Base-by-base conservation (phyloP, 371 early-diverging fungal species). In the Mucor circinelloides region DNA sequence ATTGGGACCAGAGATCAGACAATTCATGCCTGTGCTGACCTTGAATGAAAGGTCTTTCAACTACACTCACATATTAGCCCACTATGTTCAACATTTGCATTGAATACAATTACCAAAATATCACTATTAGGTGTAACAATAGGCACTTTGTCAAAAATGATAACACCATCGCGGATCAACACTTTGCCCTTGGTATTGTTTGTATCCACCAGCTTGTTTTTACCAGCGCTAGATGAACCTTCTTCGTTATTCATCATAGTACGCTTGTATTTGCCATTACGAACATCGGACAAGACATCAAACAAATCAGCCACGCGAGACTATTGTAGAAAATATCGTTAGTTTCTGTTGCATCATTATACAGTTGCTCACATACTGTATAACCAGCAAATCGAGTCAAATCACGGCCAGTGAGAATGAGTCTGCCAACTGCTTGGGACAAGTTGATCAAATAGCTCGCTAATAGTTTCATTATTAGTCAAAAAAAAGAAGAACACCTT, bases 111-210 rank as follows among this genome's bases (percentile, higher is more conserved):
- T 64, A 95, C 91, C 77, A 97, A 83, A 25, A 96, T 76, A 80
- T 97, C 97, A 46, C 94, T 95, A 75, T 94, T 95, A 55, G 98
- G 98, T 9, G 96, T 94, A 7, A 95, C 89, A 63, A 96, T 92
- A 7, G 97, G 97, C 3, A 96, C 95, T 60, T 92, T 85, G 32
- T 90, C 87, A 77, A 96, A 96, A 66, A 93, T 86, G 67, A 96
- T 94, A 28, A 89, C 89, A 15, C 88, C 87, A 54, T 87, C 84
- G 58, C 84, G 81, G 30, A 87, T 84, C 32, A 90, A 78, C 21
- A 90, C 74, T 32, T 83, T 80, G 54, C 93, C 93, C 63, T 85
- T 85, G 63, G 87, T 74, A 30, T 78, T 79, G 15, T 70, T 83
- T 10, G 85, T 72, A 57, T 83, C 76, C 23, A 89, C 79, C 19